phyloP scores from a whole-genome alignment of 2,329 filamentous ascomycete species.

The Amauroascus verrucosus region DNA sequence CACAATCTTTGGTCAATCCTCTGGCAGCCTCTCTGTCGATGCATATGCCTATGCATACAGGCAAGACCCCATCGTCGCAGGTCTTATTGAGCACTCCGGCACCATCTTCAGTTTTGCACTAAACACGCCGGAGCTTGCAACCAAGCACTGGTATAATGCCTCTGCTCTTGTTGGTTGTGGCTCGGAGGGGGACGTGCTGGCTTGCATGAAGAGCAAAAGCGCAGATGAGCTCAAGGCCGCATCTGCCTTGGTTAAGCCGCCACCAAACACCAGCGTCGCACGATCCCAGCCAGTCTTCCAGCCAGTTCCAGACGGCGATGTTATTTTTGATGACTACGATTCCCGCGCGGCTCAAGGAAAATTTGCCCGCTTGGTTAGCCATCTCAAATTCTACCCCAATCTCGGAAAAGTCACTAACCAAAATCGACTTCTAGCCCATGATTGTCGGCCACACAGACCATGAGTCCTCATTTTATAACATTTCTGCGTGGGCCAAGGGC shows the following conservation, averaged over 20 bases:
- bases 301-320: constrained; percentile 30
- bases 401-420: background rate
- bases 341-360: constrained; percentile 18
- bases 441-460: constrained; percentile 15
- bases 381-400: background rate
- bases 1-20: constrained; percentile 40
- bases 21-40: constrained; percentile 27
- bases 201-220: constrained; percentile 31
- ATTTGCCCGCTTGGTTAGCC: constrained; percentile 28
- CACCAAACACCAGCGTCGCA: background rate
- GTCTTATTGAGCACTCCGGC: constrained; percentile 31
- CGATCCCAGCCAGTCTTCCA: constrained; percentile 28
- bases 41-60: background rate
- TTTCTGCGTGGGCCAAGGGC: constrained; percentile 17
- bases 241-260: constrained; percentile 25
- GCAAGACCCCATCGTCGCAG: constrained; percentile 20
- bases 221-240: constrained; percentile 32
- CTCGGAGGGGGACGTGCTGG: constrained; percentile 22
- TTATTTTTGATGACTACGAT: constrained; percentile 34
- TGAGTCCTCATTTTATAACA: constrained; percentile 21
- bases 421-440: constrained; percentile 14
- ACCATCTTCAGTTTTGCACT: constrained; percentile 37
- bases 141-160: constrained; percentile 37
- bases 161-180: constrained; percentile 34
- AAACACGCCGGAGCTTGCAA: constrained; percentile 28